These are phyloP conservation scores for Phytomonas serpens DNA, from an alignment of 208 protist genomes.

Conservation along the genomic window DNA sequence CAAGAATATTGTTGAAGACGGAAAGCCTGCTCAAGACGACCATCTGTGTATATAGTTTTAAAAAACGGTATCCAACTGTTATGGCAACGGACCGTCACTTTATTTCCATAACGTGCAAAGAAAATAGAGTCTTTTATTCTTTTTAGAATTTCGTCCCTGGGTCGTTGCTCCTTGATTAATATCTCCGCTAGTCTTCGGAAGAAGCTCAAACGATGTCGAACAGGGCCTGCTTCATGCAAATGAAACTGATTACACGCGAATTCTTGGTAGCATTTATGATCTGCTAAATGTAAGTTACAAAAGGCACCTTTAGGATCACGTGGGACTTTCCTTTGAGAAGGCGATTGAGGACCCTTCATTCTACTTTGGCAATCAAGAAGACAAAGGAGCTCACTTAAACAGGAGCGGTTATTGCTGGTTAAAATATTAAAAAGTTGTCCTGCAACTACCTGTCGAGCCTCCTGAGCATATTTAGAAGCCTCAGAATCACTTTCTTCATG, in stretches of 20 bases:
- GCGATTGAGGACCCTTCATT: slow-evolving; percentile 63
- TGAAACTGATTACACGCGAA: slow-evolving; percentile 86
- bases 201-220: slow-evolving; percentile 72
- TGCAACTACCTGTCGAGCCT: slow-evolving; percentile 41
- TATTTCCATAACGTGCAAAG: slow-evolving; percentile 83
- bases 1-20: slow-evolving; percentile 52
- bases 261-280: slow-evolving; percentile 85
- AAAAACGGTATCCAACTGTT: slow-evolving; percentile 83
- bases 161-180: slow-evolving; percentile 53
- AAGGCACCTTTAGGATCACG: slow-evolving; percentile 81
- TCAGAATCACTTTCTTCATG: slow-evolving; percentile 33
- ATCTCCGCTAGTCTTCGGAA: slow-evolving; percentile 53
- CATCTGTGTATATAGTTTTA: slow-evolving; percentile 81
- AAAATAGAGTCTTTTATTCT: slow-evolving; percentile 83
- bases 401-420: slow-evolving; percentile 27
- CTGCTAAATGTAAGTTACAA: slow-evolving; percentile 81
- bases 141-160: slow-evolving; percentile 40
- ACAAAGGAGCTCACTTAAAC: slow-evolving; percentile 35
- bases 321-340: slow-evolving; percentile 75
- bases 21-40: slow-evolving; percentile 75
- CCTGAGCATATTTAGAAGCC: slow-evolving; percentile 38
- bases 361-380: slow-evolving; percentile 74
- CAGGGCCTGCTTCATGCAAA: slow-evolving; percentile 68
- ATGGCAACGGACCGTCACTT: slow-evolving; percentile 75
- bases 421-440: slow-evolving; percentile 22